Evolutionary conservation across 1,139 yeast genomes (phyloP).

Genomic region (Pichia sp.): DNA sequence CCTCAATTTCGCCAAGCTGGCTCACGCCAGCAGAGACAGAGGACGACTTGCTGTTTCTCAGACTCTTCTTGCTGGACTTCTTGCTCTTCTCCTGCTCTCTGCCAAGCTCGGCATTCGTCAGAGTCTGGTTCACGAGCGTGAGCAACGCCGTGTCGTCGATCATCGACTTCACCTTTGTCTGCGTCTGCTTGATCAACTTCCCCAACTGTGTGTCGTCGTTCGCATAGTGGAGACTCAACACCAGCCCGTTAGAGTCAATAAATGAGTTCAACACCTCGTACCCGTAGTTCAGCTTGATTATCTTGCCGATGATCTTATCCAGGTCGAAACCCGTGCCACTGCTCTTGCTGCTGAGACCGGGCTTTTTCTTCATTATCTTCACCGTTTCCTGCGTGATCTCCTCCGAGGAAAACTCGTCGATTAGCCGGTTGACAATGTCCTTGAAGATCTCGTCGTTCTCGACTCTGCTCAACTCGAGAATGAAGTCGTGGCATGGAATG

Average conservation of each 20-base stretch:
- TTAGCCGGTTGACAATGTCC: slow-evolving; percentile 63
- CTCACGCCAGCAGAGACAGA: background rate
- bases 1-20: slow-evolving; percentile 22
- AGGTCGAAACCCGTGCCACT: slow-evolving; percentile 31
- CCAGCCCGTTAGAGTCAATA: slow-evolving; percentile 69
- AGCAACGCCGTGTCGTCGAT: slow-evolving; percentile 50
- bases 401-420: slow-evolving; percentile 53
- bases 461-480: slow-evolving; percentile 47
- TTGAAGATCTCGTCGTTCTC: slow-evolving; percentile 61
- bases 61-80: slow-evolving; percentile 9
- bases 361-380: slow-evolving; percentile 25
- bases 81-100: slow-evolving; percentile 16
- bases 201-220: slow-evolving; percentile 50
- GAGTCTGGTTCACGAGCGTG: slow-evolving; percentile 44
- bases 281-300: slow-evolving; percentile 44
- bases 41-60: slow-evolving; percentile 17
- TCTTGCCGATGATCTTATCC: slow-evolving; percentile 41
- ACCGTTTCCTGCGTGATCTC: slow-evolving; percentile 43
- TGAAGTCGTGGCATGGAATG: slow-evolving; percentile 57
- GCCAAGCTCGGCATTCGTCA: slow-evolving; percentile 25
- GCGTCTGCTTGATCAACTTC: slow-evolving; percentile 43
- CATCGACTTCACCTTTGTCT: slow-evolving; percentile 46
- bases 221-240: slow-evolving; percentile 39
- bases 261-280: slow-evolving; percentile 59
- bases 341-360: slow-evolving; percentile 9